phyloP scores from a whole-genome alignment of 2,329 filamentous ascomycete species.

The Pseudogymnoascus sp. region DNA sequence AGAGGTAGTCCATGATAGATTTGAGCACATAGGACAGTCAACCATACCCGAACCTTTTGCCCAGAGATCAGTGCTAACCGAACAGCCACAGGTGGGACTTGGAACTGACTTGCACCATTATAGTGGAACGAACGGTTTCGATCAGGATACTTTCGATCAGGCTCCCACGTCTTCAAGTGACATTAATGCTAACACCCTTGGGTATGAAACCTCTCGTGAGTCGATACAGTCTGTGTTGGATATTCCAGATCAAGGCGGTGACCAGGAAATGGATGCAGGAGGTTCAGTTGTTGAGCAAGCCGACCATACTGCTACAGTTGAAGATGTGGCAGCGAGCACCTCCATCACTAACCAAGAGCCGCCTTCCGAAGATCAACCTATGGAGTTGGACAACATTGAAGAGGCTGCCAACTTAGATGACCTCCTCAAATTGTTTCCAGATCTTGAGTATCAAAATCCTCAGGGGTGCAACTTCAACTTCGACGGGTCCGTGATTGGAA shows the following conservation, averaged over 20 bases:
- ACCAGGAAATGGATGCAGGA: not conserved
- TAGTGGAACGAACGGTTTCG: not conserved
- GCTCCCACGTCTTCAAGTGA: not conserved
- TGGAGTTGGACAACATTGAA: not conserved
- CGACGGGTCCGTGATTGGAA: not conserved
- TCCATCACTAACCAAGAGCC: not conserved
- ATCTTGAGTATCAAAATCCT: not conserved
- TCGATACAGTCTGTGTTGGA: not conserved
- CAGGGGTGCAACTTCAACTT: not conserved
- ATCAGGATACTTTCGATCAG: not conserved
- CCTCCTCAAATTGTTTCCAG: not conserved
- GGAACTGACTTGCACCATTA: not conserved
- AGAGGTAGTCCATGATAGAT: not conserved
- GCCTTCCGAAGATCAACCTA: not conserved
- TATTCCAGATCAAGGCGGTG: not conserved
- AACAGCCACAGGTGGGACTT: not conserved
- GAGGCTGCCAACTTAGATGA: not conserved
- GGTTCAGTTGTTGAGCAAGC: not conserved
- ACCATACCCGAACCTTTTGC: not conserved
- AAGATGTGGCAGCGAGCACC: not conserved
- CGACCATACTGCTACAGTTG: not conserved
- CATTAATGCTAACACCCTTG: not conserved
- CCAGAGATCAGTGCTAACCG: not conserved
- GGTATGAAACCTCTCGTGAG: not conserved
- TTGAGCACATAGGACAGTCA: not conserved